Evolutionary conservation across 176 grass and related monocot genomes (phyloP), one percentile per base, ranked within the genome.

Genomic region (Ampelocalamus luodianensis): DNA sequence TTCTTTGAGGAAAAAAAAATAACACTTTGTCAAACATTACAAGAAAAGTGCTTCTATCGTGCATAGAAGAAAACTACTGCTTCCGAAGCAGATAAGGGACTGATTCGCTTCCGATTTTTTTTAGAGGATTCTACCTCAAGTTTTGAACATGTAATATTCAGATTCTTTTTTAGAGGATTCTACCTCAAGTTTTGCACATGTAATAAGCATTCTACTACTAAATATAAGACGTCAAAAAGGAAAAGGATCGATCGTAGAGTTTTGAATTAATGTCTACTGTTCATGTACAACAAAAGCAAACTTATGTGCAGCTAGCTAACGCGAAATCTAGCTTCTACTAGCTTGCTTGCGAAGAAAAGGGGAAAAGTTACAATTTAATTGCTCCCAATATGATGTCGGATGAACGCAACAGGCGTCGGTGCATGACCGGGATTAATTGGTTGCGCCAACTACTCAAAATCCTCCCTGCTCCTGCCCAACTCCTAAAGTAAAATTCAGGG

Each of bases 301-400:
- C 26, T 9, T 2, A 32, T 54, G 73, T 71, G 72, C 67, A 79
- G 17, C 79, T 3, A 72, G 17, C 79, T 3, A 72, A 27, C 23
- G 29, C 82, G 43, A 37, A 27, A 23, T 20, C 78, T 6, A 34
- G 78, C 11, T 71, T 69, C 59, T 65, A 37, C 83, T 82, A 65
- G 64, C 83, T 90, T 86, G 83, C 53, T 67, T 29, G 48, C 83
- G 72, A 86, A 86, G 72, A 22, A 86, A 86, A 78, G 38, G 38
- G 55, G 15, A 49, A 82, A 87, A 83, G 66, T 10, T 65, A 13
- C 39, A 74, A 50, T 83, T 90, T 86, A 73, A 90, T 74, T 43
- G 55, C 72, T 26, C 50, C 15, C 9, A 58, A 43, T 64, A 60
- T 78, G 84, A 32, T 66, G 78, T 65, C 83, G 73, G 45, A 38